phyloP scores from a whole-genome alignment of 371 early-diverging fungal genomes.

The Mucor circinelloides region DNA sequence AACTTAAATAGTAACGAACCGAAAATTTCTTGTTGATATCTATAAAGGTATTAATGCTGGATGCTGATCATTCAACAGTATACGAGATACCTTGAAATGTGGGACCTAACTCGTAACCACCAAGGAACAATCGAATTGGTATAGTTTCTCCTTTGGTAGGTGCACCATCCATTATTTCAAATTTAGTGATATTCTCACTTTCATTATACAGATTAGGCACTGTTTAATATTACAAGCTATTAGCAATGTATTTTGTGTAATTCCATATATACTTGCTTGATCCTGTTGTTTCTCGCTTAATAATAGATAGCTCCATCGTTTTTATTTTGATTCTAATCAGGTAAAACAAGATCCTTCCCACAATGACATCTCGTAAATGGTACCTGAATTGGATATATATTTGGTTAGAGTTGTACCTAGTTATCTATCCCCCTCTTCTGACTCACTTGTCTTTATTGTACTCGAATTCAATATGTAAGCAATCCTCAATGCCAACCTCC shows the following conservation, averaged over 20 bases:
- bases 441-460: conserved; percentile 81
- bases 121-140: conserved; percentile 91
- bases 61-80: background rate
- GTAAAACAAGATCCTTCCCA: conserved; percentile 93
- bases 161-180: conserved; percentile 98
- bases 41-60: background rate
- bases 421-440: background rate
- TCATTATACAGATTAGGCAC: conserved; percentile 81
- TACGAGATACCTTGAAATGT: conserved; percentile 43
- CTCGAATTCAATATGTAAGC: conserved; percentile 87
- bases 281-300: conserved; percentile 90
- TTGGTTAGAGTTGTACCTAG: background rate
- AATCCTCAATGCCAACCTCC: conserved; percentile 91
- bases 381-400: conserved; percentile 42
- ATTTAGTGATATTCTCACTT: conserved; percentile 93
- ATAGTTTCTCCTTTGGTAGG: conserved; percentile 94
- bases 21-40: conserved; percentile 93
- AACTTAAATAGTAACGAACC: conserved; percentile 88
- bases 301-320: conserved; percentile 94
- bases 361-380: conserved; percentile 91
- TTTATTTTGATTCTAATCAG: conserved; percentile 95
- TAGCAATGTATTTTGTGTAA: background rate
- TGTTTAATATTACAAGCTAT: conserved; percentile 53
- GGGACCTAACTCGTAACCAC: conserved; percentile 90
- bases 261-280: conserved; percentile 29